These are phyloP conservation scores for Geotrichum cucujoidarum DNA, from an alignment of 1,139 yeast species.

Conservation along the genomic window DNA sequence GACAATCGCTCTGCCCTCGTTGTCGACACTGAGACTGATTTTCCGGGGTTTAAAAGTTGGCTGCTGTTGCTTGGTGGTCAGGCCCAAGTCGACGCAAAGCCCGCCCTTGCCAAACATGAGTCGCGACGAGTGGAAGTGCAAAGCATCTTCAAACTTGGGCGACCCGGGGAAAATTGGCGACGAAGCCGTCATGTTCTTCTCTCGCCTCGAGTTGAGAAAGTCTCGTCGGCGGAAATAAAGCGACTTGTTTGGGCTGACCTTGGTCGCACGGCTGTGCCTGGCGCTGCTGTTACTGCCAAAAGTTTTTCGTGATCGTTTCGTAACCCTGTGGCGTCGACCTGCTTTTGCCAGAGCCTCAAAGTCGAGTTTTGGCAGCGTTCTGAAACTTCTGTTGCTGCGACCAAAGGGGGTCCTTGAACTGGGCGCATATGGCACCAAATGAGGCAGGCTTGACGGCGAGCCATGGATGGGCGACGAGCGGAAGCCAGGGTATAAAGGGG, in stretches of 20 bases:
- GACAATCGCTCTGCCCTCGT: not conserved
- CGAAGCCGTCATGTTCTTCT: constrained; percentile 2
- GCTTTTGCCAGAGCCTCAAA: constrained; percentile 12
- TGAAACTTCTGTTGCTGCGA: not conserved
- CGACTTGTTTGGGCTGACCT: not conserved
- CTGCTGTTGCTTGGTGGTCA: not conserved
- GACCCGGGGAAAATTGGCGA: constrained; percentile 11
- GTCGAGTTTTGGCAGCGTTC: constrained; percentile 2
- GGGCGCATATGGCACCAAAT: constrained; percentile 5
- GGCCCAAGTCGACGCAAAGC: not conserved
- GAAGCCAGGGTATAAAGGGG: constrained; percentile 16
- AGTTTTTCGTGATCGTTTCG: constrained; percentile 1
- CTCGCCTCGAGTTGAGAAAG: constrained; percentile 9
- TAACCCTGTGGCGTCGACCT: not conserved
- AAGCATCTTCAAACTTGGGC: constrained; percentile 7
- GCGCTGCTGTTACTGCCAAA: not conserved
- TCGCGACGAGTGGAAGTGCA: not conserved
- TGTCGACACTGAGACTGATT: not conserved
- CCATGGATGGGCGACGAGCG: constrained; percentile 17
- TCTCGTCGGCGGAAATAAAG: constrained; percentile 7
- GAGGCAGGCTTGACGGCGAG: constrained; percentile 14
- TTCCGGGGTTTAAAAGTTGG: not conserved
- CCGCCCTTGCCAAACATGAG: not conserved
- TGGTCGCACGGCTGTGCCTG: not conserved
- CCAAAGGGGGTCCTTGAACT: not conserved